Evolutionary conservation across 441 rosid species (phyloP).

Genomic region (Syzygium syzygioides): DNA sequence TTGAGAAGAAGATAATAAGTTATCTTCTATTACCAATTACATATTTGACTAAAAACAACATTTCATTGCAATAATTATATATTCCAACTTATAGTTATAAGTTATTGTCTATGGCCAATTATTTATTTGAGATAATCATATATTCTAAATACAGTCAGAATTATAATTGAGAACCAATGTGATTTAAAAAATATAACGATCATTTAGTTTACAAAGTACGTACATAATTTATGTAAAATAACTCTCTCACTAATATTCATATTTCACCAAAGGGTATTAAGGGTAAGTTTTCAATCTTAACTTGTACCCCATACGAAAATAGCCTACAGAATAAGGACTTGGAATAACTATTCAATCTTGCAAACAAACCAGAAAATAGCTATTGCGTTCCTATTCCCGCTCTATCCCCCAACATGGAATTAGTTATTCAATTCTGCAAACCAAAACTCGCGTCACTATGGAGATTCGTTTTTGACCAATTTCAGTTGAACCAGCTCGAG

Average conservation of each 20-base stretch:
- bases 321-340: neutral
- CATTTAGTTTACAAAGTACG: neutral
- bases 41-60: neutral
- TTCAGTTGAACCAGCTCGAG: neutral
- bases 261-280: neutral
- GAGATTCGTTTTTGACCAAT: neutral
- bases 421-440: neutral
- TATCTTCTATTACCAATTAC: neutral
- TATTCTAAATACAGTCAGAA: neutral
- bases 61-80: neutral
- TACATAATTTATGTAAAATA: neutral
- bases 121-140: neutral
- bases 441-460: neutral
- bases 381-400: neutral
- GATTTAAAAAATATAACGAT: neutral
- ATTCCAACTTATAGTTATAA: neutral
- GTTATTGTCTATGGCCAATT: neutral
- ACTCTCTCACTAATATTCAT: neutral
- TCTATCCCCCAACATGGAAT: neutral
- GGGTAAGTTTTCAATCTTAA: neutral
- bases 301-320: neutral
- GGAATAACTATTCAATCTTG: neutral
- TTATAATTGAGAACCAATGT: neutral
- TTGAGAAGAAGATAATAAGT: neutral
- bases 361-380: neutral